Base-by-base conservation (phyloP, 1,284 basidiomycete species). In the Ustilago vetiveriae region DNA sequence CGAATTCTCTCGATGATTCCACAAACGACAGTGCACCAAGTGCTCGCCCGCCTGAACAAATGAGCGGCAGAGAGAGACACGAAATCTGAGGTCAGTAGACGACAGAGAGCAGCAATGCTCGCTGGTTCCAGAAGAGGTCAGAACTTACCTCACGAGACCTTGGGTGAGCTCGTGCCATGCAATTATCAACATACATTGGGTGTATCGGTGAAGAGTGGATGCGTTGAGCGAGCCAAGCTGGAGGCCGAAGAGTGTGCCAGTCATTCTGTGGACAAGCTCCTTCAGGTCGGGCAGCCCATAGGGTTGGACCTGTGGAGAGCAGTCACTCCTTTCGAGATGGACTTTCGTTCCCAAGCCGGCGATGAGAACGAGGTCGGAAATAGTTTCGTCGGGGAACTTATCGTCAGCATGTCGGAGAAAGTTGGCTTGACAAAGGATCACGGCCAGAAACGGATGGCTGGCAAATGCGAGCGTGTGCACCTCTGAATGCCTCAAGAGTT, bases 121-220 rank as follows among this genome's bases (percentile, higher is more conserved):
- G 27, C 13, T 7, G 27, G 13, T 29, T 7, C 7, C 13, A 13
- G 27, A 29, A 7, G 27, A 29, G 13, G 27, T 6, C 6, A 4
- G 14, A 16, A 50, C 67, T 56, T 33, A 70, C 67, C 37, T 58
- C 1, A 54, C 17, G 10, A 40, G 41, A 16, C 64, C 64, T 1
- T 22, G 36, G 2, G 36, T 39, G 4, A 72, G 59, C 37, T 67
- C 52, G 43, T 67, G 58, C 69, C 69, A 72, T 2, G 57, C 69
- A 9, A 72, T n/a, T 11, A 72, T 46, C 51, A 67, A 55, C 26
- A 53, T 44, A 24, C 40, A 42, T 30, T 70, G 54, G 9, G 33
- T 30, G n/a, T 21, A 45, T 8, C 22, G 37, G 22, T 65, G 62
- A 9, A 65, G 41, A 6, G 30, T 32, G 3, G 42, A 5, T 0